Base-by-base conservation (phyloP, 441 rosid genomes). In the Croton laevigatus region DNA sequence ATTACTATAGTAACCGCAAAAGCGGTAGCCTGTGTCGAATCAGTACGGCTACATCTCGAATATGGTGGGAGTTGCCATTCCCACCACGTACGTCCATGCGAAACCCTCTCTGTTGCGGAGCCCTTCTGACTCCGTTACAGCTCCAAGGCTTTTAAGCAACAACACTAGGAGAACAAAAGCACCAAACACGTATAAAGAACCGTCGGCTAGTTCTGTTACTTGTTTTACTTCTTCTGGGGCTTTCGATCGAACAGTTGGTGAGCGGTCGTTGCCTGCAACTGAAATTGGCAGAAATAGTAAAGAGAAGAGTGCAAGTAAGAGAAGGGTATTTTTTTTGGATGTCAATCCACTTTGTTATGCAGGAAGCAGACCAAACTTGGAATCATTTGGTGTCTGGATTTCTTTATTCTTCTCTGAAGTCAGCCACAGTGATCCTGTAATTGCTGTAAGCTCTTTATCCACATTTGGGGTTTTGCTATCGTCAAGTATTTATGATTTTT, bases 251-350 rank as follows among this genome's bases (percentile, higher is more conserved):
- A 85, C 88, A 68, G 69, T 52, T 80, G 66, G 76, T 48, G 86
- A 36, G 81, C 86, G 81, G 61, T 67, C 53, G 65, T 19, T 71
- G 37, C 32, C 71, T 3, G 72, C 61, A 14, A 69, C 61, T 37
- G 85, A 72, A 38, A 36, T 62, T 19, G n/a, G 49, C 44, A 14
- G 48, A 19, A 49, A 68, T 27, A 62, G 46, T 65, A 48, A 32
- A 52, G 75, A 64, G 65, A 79, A 65, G 59, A 70, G 75, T 14
- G 59, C 74, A 68, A 65, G 23, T 76, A 89, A 79, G 82, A 85
- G 75, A 82, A 91, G 94, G 87, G 91, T 90, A 4, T 93, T 91
- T 82, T 84, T 93, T 74, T 78, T 91, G 84, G 98, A 94, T 70
- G 92, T 87, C 16, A 88, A 93, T 76, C 96, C 97, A 53, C 84